phyloP scores from a whole-genome alignment of 768 basidiomycete genomes.

The Boletus pseudopeckii region DNA sequence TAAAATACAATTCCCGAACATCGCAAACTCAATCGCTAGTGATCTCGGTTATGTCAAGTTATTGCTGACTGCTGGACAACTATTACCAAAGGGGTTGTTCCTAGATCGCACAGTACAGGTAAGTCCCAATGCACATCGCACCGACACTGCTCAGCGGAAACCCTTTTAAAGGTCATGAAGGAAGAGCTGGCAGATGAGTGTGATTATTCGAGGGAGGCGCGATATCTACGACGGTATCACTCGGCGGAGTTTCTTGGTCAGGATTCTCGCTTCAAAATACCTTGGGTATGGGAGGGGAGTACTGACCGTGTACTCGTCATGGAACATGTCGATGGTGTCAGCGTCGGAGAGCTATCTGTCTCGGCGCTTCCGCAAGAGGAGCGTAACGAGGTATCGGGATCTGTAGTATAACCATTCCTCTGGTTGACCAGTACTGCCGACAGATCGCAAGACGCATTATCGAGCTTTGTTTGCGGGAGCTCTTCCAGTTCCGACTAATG shows the following conservation, averaged over 20 bases:
- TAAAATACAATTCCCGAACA: constrained; percentile 95
- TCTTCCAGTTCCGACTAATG: constrained; percentile 91
- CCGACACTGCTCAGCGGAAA: not conserved
- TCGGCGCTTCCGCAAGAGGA: constrained; percentile 57
- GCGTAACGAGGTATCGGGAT: constrained; percentile 63
- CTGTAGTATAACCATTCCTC: not conserved
- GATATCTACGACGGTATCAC: constrained; percentile 60
- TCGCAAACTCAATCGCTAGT: constrained; percentile 79
- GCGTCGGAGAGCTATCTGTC: constrained; percentile 66
- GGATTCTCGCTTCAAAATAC: constrained; percentile 74
- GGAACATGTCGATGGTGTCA: constrained; percentile 77
- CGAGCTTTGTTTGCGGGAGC: constrained; percentile 83
- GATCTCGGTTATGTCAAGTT: constrained; percentile 85
- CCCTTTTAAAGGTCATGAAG: constrained; percentile 67
- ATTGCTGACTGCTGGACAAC: constrained; percentile 71
- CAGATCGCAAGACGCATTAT: constrained; percentile 85
- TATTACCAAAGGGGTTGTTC: constrained; percentile 88
- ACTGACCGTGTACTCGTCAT: constrained; percentile 86
- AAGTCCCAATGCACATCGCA: not conserved
- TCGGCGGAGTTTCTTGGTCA: constrained; percentile 46
- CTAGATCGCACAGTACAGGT: constrained; percentile 83
- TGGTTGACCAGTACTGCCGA: not conserved
- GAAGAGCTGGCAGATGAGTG: constrained; percentile 91
- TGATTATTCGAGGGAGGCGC: constrained; percentile 82
- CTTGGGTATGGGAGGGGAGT: constrained; percentile 81